These are phyloP conservation scores for Geoglossum cookeanum DNA, from an alignment of 2,329 filamentous ascomycete genomes.

Conservation along the genomic window DNA sequence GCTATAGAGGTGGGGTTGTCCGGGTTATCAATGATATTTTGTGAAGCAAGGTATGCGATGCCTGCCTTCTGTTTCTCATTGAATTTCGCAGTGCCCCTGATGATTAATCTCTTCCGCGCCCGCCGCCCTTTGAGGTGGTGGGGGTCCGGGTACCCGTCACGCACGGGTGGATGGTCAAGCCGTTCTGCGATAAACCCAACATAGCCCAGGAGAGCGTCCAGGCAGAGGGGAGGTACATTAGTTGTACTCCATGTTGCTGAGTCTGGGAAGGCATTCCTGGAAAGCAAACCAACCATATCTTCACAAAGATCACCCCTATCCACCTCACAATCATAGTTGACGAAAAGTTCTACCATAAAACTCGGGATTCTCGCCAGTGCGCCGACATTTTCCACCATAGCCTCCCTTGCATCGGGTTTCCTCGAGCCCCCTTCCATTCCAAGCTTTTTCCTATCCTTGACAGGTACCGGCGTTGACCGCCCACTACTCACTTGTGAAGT, in stretches of 20 bases:
- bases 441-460: constrained; percentile 81
- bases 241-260: constrained; percentile 98
- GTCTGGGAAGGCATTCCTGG: constrained; percentile 87
- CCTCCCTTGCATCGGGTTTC: constrained; percentile 87
- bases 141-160: constrained; percentile 46
- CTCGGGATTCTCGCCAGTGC: constrained; percentile 81
- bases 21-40: constrained; percentile 65
- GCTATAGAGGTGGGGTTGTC: constrained; percentile 61
- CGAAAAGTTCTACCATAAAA: constrained; percentile 86
- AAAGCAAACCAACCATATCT: constrained; percentile 82
- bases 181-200: constrained; percentile 84
- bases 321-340: constrained; percentile 95
- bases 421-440: constrained; percentile 80
- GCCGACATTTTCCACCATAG: constrained; percentile 94
- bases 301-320: constrained; percentile 84
- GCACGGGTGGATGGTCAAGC: constrained; percentile 40
- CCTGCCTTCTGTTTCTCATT: constrained; percentile 88
- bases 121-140: constrained; percentile 50
- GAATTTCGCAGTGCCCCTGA: constrained; percentile 75
- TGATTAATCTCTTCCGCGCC: constrained; percentile 68
- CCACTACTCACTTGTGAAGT: constrained; percentile 60
- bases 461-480: constrained; percentile 70
- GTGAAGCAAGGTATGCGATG: constrained; percentile 64
- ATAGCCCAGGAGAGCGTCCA: constrained; percentile 80
- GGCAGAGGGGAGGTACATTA: constrained; percentile 83